Evolutionary conservation across 1,139 yeast species (phyloP).

Genomic region (Saccharomyces hybrid): DNA sequence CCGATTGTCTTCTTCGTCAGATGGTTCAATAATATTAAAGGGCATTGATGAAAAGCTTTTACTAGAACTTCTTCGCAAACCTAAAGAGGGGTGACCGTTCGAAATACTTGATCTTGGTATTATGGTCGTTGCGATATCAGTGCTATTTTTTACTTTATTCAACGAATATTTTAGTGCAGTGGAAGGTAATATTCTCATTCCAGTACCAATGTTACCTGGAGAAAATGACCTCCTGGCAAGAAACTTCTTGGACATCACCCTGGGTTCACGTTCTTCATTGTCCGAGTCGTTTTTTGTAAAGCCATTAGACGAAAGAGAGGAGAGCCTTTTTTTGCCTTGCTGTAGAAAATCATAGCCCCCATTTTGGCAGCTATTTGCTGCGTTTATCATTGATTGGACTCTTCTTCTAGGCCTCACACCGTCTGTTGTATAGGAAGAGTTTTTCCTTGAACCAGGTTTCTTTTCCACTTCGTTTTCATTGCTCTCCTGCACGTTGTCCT

Average conservation of each 20-base stretch:
- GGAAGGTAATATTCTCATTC: constrained; percentile 20
- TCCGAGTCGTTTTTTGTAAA: background rate
- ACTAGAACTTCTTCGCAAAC: constrained; percentile 1
- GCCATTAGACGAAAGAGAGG: background rate
- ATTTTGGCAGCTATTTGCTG: background rate
- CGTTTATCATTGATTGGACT: background rate
- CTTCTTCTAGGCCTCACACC: background rate
- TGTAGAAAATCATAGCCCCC: constrained; percentile 9
- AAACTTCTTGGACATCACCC: constrained; percentile 23
- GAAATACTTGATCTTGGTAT: constrained; percentile 12
- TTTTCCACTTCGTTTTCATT: background rate
- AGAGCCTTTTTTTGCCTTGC: constrained; percentile 11
- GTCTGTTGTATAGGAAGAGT: background rate
- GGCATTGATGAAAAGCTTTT: constrained; percentile 8
- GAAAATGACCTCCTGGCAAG: constrained; percentile 27
- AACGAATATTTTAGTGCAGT: constrained; percentile 19
- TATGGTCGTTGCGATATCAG: constrained; percentile 6
- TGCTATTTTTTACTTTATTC: constrained; percentile 15
- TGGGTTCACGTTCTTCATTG: constrained; percentile 18
- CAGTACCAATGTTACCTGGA: constrained; percentile 18
- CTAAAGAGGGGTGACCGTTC: background rate
- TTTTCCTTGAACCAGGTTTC: background rate
- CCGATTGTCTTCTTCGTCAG: constrained; percentile 11
- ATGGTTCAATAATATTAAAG: constrained; percentile 12
- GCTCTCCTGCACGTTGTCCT: background rate